phyloP scores from a whole-genome alignment of 2,329 filamentous ascomycete species.

The Fusarium abutilonis region DNA sequence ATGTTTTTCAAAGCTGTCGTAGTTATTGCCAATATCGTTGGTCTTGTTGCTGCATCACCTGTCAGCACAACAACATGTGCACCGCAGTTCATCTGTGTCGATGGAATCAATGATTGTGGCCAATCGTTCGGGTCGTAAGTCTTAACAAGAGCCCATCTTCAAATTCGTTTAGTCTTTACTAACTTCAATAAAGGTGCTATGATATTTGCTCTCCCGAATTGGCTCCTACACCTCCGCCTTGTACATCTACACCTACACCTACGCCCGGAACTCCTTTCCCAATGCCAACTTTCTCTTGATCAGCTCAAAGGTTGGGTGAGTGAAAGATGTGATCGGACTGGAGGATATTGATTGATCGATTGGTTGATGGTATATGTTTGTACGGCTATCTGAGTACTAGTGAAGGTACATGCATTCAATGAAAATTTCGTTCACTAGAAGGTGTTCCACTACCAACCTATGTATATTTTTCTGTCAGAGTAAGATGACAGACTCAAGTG shows the following conservation, averaged over 20 bases:
- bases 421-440: not conserved
- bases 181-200: slow-evolving; percentile 43
- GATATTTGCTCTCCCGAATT: slow-evolving; percentile 43
- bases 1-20: slow-evolving; percentile 28
- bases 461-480: not conserved
- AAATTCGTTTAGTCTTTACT: not conserved
- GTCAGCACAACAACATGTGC: slow-evolving; percentile 3
- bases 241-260: slow-evolving; percentile 36
- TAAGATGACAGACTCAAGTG: not conserved
- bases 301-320: not conserved
- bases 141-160: not conserved
- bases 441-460: too few relatives aligned
- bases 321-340: not conserved
- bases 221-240: slow-evolving; percentile 37
- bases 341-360: not conserved
- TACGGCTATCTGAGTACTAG: too few relatives aligned
- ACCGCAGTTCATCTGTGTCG: slow-evolving; percentile 39
- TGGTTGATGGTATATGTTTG: too few relatives aligned
- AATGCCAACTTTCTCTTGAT: not conserved
- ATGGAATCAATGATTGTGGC: slow-evolving; percentile 45
- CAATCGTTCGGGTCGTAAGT: slow-evolving; percentile 45
- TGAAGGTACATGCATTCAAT: not conserved
- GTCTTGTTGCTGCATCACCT: slow-evolving; percentile 20
- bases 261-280: not conserved
- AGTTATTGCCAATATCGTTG: slow-evolving; percentile 16